Evolutionary conservation across 805 yeast species (phyloP), one percentile per base, ranked within the genome.

Genomic region (Myxozyma neotropica): DNA sequence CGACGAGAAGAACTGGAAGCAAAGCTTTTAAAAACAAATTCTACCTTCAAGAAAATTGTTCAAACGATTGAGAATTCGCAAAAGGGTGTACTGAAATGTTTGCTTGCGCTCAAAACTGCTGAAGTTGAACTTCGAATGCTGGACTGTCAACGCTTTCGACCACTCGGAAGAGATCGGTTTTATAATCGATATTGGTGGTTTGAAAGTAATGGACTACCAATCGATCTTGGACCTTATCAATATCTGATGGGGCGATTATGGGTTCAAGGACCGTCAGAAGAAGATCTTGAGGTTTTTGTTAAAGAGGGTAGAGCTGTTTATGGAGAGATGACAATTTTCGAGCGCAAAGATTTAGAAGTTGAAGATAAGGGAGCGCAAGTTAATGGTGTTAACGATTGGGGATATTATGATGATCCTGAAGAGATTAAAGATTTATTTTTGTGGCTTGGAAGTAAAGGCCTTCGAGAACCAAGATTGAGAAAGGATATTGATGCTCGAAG

Each of bases 141-240:
- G 17, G 96, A 92, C 68, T 79, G 86, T 60, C 96, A 90, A 70
- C 75, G 98, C 58, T 79, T 91, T 49, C 81, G 82, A 55, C 78
- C 83, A 31, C 75, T 94, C 27, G 99, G 99, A 1, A 80, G 84
- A 59, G 99, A 94, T 72, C 77, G 96, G 52, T 81, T 83, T 59
- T 91, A 78, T 72, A 94, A 94, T 75, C 78, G 92, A 65, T 94
- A 93, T 72, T 94, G 96, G 96, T 94, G 96, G 96, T 84, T 91
- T 70, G 98, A 93, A 69, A 79, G 80, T 63, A 87, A 87, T 69
- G 99, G 98, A 0, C 77, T 90, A 33, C 61, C 61, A 17, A 57
- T 63, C 12, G 60, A 50, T 15, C 49, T 53, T 29, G 65, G 57
- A 15, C 17, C 83, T 79, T 84, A 82, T 54, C 81, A 84, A 0